A percentile compares a stretch with the other conserved stretches of the same genome.
Conservation (phyloP, 2,329 filamentous ascomycete species). For the Tolypocladium endophyticum region DNA sequence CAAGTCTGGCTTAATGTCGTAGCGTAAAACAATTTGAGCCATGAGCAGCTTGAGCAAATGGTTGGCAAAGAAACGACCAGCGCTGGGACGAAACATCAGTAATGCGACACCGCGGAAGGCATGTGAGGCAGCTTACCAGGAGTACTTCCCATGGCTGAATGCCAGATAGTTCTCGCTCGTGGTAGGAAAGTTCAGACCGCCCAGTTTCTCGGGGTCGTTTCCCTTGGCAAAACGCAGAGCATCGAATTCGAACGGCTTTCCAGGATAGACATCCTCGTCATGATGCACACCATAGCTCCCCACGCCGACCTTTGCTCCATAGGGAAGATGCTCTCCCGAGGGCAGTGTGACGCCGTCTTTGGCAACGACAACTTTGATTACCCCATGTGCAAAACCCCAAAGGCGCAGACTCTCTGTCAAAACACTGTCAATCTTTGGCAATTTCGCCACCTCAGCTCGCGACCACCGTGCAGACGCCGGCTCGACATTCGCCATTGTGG, state of each 20-base stretch:
- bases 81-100: not conserved
- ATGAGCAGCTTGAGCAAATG: not conserved
- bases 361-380: not conserved
- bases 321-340: not conserved
- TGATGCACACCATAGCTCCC: not conserved
- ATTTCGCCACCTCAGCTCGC: not conserved
- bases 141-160: not conserved
- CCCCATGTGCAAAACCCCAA: not conserved
- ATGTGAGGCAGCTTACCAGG: not conserved
- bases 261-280: not conserved
- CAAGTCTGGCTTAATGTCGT: not conserved
- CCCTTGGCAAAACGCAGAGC: not conserved
- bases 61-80: not conserved
- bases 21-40: not conserved
- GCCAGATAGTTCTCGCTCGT: not conserved
- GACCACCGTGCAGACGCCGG: not conserved
- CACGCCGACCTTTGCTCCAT: not conserved
- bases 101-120: not conserved
- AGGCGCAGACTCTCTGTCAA: not conserved
- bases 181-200: not conserved
- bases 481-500: not conserved
- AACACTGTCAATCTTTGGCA: not conserved
- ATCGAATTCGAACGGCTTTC: not conserved
- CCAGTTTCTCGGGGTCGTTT: not conserved
- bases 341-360: not conserved